Percentiles rank a stretch among this genome's conserved stretches.
These are phyloP conservation scores for Dictyostelium firmibasis DNA, from an alignment of 78 protist genomes.

Conservation along the genomic window DNA sequence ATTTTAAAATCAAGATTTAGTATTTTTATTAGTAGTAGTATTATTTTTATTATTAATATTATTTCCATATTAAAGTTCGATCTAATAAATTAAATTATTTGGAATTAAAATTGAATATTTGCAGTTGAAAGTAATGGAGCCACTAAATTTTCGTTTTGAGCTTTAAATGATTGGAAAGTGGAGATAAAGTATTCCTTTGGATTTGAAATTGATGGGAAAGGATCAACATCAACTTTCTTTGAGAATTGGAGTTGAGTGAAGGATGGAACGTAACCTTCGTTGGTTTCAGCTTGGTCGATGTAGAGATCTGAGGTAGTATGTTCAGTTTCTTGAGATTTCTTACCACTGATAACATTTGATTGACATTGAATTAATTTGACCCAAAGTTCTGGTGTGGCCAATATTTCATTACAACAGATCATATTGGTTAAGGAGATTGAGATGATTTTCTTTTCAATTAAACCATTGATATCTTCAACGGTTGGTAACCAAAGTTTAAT, in stretches of 20 bases:
- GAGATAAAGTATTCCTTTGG: conserved; percentile 1
- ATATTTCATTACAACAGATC: conserved; percentile 9
- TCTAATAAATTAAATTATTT: not conserved
- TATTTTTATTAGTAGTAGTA: not conserved
- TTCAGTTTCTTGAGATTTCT: not conserved
- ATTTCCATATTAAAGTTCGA: not conserved
- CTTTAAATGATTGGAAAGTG: not conserved
- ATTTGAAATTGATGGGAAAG: conserved; percentile 38
- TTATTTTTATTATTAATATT: not conserved
- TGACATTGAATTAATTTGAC: conserved; percentile 18
- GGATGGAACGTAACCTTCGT: conserved; percentile 51
- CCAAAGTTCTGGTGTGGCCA: conserved; percentile 5
- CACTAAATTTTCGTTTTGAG: not conserved
- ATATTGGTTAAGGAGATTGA: conserved; percentile 37
- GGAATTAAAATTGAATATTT: not conserved
- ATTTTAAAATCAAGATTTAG: not conserved
- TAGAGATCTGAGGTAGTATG: not conserved
- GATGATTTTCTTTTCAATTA: conserved; percentile 72
- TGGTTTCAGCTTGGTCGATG: conserved; percentile 5
- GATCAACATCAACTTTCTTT: conserved; percentile 58
- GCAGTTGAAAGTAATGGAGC: not conserved
- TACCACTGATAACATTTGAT: conserved; percentile 7
- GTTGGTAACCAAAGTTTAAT: conserved; percentile 60
- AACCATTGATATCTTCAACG: conserved; percentile 6
- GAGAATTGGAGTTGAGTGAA: conserved; percentile 72